Base-by-base conservation (phyloP, 2,329 filamentous ascomycete species). In the Trichophyton schoenleinii region DNA sequence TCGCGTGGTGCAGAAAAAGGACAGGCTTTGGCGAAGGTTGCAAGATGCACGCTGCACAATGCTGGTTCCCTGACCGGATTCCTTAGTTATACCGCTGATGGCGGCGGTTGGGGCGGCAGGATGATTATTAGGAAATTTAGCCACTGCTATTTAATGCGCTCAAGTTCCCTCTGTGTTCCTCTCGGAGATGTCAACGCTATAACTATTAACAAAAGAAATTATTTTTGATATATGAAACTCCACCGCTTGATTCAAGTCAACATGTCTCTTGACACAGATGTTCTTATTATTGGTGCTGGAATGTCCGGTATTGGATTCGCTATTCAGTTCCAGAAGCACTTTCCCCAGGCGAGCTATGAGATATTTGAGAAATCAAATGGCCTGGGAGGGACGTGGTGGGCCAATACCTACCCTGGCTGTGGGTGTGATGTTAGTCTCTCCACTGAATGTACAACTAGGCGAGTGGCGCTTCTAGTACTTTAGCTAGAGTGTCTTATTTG, bases 211-310 rank as follows among this genome's bases (percentile, higher is more conserved):
- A 5, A 52, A 22, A 28, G 41, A 44, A 6, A 3, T 18, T 28
- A 20, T 28, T 52, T 3, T 3, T n/a, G 8, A 28, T 52, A 52
- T 15, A 28, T 13, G 11, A 4, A 22, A 6, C 22, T 15, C 8
- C 20, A 3, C 13, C 22, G 9, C 13, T 13, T n/a, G 20, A n/a
- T 38, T 18, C 15, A 36, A 8, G 13, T 34, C 2, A 68, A 3
- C 11, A 66, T 74, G 70, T 69, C 70, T 36, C 68, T 74, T 59
- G 74, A 77, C 64, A 75, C 73, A 2, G 77, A 80, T 65, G 73
- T 79, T 60, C 71, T 80, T 31, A 78, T 80, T 52, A 78, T 80
- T 44, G 78, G 78, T n/a, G 78, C 76, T n/a, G 78, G 78, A 63
- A 74, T 76, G 70, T 76, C 73, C 36, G 78, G 78, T 36, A 64